Conservation (phyloP, 208 protist species). For the Paratrypanosoma confusum region DNA sequence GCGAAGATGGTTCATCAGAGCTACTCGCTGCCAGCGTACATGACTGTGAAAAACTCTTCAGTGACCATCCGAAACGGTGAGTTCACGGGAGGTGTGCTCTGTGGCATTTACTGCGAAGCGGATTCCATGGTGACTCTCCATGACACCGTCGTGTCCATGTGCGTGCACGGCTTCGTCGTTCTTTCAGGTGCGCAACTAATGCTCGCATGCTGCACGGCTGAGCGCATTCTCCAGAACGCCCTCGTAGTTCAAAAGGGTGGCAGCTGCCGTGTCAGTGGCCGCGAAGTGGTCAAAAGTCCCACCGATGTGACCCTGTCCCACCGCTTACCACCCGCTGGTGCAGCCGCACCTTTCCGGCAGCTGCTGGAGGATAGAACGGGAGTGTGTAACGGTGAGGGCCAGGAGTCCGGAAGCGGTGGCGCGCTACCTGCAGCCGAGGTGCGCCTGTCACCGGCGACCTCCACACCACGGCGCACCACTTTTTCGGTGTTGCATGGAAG, state of each 20-base stretch:
- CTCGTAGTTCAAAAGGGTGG: conserved; percentile 43
- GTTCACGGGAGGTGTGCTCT: conserved; percentile 38
- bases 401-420: too few species aligned
- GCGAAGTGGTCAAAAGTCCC: too few species aligned
- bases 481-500: too few species aligned
- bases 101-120: conserved; percentile 35
- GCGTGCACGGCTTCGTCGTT: conserved; percentile 40
- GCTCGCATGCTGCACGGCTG: conserved; percentile 20
- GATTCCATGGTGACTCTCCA: conserved; percentile 28
- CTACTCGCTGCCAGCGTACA: conserved; percentile 31
- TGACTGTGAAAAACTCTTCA: conserved; percentile 38
- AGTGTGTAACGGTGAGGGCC: too few species aligned
- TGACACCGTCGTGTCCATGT: conserved; percentile 26
- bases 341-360: too few species aligned
- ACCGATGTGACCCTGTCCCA: too few species aligned
- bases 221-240: conserved; percentile 16
- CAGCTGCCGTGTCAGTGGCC: conserved; percentile 10
- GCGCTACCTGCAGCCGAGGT: too few species aligned
- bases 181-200: conserved; percentile 31
- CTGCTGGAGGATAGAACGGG: too few species aligned
- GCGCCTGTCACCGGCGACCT: too few species aligned
- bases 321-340: too few species aligned
- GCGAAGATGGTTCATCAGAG: too few species aligned
- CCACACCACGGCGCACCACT: too few species aligned
- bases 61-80: conserved; percentile 35